Evolutionary conservation across 1,139 yeast genomes (phyloP).

Genomic region (Debaryomycetaceae sp.): DNA sequence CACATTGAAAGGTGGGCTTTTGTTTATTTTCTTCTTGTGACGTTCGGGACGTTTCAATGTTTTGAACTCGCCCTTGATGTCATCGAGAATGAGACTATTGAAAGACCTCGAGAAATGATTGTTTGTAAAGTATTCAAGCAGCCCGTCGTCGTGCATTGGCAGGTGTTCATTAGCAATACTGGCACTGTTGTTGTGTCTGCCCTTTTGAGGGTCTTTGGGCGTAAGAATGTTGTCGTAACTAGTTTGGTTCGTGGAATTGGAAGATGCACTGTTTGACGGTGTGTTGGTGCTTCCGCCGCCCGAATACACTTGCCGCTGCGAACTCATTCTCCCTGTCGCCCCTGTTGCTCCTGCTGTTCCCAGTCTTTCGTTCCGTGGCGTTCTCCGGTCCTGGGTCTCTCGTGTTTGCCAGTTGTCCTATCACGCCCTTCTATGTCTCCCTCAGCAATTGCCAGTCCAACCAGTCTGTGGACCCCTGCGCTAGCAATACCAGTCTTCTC

Average conservation of each 20-base stretch:
- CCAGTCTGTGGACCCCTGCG: background rate
- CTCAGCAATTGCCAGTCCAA: background rate
- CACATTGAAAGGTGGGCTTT: slow-evolving; percentile 45
- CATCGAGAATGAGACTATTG: slow-evolving; percentile 44
- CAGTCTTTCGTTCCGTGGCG: background rate
- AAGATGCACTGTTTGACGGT: slow-evolving; percentile 6
- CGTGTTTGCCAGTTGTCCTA: no score
- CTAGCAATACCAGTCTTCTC: background rate
- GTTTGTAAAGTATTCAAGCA: slow-evolving; percentile 37
- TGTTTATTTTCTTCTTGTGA: slow-evolving; percentile 25
- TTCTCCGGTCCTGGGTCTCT: no score
- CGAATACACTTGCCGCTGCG: slow-evolving; percentile 23
- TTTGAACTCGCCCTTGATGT: slow-evolving; percentile 22
- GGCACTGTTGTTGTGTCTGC: background rate
- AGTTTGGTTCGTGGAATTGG: slow-evolving; percentile 8
- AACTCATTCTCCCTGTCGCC: slow-evolving; percentile 13
- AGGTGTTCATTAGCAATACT: slow-evolving; percentile 1
- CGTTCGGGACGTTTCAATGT: slow-evolving; percentile 10
- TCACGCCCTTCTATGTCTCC: no score
- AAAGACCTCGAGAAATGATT: slow-evolving; percentile 43
- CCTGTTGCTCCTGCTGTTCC: background rate
- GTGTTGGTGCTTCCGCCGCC: slow-evolving; percentile 14
- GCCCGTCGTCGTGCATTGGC: slow-evolving; percentile 8
- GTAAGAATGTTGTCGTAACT: slow-evolving; percentile 2
- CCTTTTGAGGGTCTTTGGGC: slow-evolving; percentile 1